Base-by-base conservation (phyloP, 805 yeast species). In the Torulaspora gathmanii region DNA sequence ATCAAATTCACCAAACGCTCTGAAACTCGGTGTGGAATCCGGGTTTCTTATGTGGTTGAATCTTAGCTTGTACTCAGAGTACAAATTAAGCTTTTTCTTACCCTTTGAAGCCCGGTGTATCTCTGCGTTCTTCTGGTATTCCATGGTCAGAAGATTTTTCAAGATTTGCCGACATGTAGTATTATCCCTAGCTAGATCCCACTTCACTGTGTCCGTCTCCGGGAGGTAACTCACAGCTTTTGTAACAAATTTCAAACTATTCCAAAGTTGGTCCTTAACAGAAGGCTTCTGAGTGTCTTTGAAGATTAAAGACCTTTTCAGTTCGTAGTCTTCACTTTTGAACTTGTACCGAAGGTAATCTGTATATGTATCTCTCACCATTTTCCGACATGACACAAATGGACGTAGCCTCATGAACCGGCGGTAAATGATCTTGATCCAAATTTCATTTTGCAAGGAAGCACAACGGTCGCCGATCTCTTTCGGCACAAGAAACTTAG, bases 271-370 rank as follows among this genome's bases (percentile, higher is more conserved):
- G 6, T 42, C 45, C 37, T 34, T 28, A 16, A 25, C 11, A 16
- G 22, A 9, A 38, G 34, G 36, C 31, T 35, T 23, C 11, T 33
- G 30, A 37, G 49, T 44, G 31, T 47, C 37, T 2, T 44, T 33
- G 11, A 56, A 31, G 10, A 58, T 49, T 7, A 52, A 28, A 1
- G 38, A 35, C 26, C 59, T 44, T 42, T 59, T 62, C 39, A 50
- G 33, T 6, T 40, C 46, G 42, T 56, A 61, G 42, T 63, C 46
- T 45, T 64, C 69, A 11, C 47, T 38, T 26, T 35, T 55, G 37
- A 57, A 64, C 47, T 64, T 65, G 35, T 58, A 57, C 16, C 58
- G 46, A 7, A 65, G 35, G 39, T 65, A 65, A 1, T 54, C 54
- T 2, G 45, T 49, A 41, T 62, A 65, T 0, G 63, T 58, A 4